Base-by-base conservation (phyloP, 2,329 filamentous ascomycete species). In the Colletotrichum sidae region DNA sequence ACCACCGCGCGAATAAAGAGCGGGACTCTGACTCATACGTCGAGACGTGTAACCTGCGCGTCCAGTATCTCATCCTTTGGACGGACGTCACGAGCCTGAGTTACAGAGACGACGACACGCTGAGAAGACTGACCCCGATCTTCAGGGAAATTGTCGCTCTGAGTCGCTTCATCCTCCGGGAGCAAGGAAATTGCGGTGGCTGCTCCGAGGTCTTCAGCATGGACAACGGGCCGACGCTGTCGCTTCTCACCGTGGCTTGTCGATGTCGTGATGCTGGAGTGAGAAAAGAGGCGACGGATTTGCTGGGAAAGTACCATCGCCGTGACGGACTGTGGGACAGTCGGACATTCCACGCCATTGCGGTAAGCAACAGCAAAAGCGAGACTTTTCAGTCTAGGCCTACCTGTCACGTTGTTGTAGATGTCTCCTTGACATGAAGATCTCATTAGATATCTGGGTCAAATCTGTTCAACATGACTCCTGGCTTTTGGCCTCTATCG, bases 221-320 rank as follows among this genome's bases (percentile, higher is more conserved):
- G 78, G 81, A 83, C 65, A 78, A 79, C 4, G 81, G 81, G 0
- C 81, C 79, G 70, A 81, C 79, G 4, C 79, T 80, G 78, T 78
- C 79, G 0, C 70, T 83, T 2, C 78, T 81, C 39, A 69, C 81
- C 2, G 75, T 76, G 2, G 73, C 81, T 0, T 79, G 80, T 69
- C 76, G 76, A 12, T 82, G 79, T 41, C 76, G 79, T 7, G 78
- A 81, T 50, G 70, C 72, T 1, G 64, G 67, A 0, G 74, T 83
- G 2, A 73, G 79, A 10, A 73, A 75, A 6, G 77, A 82, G 3
- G 78, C 81, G 6, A 77, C 80, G 8, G 72, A 76, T 9, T 75
- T 83, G 12, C 69, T 83, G 9, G 73, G 72, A 1, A 71, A 75
- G 41, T 78, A 81, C 25, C 79, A 79, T 9, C 76, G 80, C 4